phyloP scores from a whole-genome alignment of 2,329 filamentous ascomycete species.

The Ophiocordyceps camponoti-rufipedis region DNA sequence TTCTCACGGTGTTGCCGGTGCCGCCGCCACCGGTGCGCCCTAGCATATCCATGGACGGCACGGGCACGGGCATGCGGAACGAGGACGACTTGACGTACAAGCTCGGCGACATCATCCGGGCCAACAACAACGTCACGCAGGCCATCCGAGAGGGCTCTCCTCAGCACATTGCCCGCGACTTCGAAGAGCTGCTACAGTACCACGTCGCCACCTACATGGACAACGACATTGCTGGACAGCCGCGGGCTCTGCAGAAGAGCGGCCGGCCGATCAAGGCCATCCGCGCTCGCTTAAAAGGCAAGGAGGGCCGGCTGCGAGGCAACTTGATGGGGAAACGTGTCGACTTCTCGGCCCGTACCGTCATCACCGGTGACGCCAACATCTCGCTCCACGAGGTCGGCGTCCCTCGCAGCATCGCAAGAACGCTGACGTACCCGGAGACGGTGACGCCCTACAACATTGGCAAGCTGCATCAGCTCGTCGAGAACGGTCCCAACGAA shows the following conservation, averaged over 20 bases:
- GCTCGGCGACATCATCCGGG: constrained; percentile 91
- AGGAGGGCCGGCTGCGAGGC: constrained; percentile 91
- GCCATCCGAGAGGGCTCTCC: constrained; percentile 85
- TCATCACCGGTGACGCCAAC: constrained; percentile 97
- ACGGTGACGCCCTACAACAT: constrained; percentile 98
- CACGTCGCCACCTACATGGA: constrained; percentile 99
- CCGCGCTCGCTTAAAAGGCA: constrained; percentile 92
- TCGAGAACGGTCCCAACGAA: constrained; percentile 84
- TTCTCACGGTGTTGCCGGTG: constrained; percentile 85
- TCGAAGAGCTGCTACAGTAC: constrained; percentile 83
- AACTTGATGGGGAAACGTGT: constrained; percentile 99
- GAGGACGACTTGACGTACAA: constrained; percentile 99
- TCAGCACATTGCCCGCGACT: constrained; percentile 78
- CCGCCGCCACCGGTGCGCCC: constrained; percentile 90
- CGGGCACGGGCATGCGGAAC: constrained; percentile 76
- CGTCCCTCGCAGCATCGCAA: constrained; percentile 83
- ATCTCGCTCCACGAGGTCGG: constrained; percentile 93
- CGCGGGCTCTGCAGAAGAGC: constrained; percentile 89
- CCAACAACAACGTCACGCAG: constrained; percentile 85
- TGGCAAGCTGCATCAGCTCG: constrained; percentile 70
- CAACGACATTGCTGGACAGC: constrained; percentile 93
- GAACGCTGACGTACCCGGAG: constrained; percentile 88
- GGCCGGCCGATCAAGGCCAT: constrained; percentile 94
- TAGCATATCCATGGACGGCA: constrained; percentile 93
- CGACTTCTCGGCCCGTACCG: constrained; percentile 96